Conservation (phyloP, 768 basidiomycete genomes). For the Ephemerocybe angulata region DNA sequence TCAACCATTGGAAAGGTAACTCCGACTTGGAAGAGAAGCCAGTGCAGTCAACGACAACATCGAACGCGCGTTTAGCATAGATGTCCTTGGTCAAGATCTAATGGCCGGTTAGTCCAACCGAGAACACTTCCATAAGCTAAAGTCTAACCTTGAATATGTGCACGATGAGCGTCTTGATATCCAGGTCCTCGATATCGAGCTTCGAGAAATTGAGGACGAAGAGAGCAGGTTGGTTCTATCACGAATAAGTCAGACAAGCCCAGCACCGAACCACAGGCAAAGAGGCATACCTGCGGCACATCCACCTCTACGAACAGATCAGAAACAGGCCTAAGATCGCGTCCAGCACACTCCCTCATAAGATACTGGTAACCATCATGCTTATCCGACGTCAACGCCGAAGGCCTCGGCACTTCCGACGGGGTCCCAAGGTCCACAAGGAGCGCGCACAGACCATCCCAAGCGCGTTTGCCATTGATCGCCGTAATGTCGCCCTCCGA, state of each 20-base stretch:
- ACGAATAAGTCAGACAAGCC: no score
- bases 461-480: conserved; percentile 70
- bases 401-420: conserved; percentile 62
- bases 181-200: conserved; percentile 75
- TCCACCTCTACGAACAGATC: conserved; percentile 60
- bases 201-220: conserved; percentile 66
- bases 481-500: conserved; percentile 54
- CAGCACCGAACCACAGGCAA: no score
- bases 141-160: conserved; percentile 67
- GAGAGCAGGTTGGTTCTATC: conserved; percentile 46
- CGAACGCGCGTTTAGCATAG: conserved; percentile 51
- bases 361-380: conserved; percentile 68
- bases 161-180: conserved; percentile 74
- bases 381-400: conserved; percentile 40
- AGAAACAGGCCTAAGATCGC: conserved; percentile 57
- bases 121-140: background rate
- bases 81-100: conserved; percentile 51
- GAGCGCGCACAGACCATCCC: conserved; percentile 76
- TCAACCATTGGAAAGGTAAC: conserved; percentile 78
- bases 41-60: conserved; percentile 81
- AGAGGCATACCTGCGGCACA: conserved; percentile 45
- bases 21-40: conserved; percentile 72
- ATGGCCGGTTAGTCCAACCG: background rate
- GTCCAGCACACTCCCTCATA: conserved; percentile 59
- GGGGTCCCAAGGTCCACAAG: conserved; percentile 76